Evolutionary conservation across 2,329 filamentous ascomycete genomes (phyloP).

Genomic region (Penicillium sp.): DNA sequence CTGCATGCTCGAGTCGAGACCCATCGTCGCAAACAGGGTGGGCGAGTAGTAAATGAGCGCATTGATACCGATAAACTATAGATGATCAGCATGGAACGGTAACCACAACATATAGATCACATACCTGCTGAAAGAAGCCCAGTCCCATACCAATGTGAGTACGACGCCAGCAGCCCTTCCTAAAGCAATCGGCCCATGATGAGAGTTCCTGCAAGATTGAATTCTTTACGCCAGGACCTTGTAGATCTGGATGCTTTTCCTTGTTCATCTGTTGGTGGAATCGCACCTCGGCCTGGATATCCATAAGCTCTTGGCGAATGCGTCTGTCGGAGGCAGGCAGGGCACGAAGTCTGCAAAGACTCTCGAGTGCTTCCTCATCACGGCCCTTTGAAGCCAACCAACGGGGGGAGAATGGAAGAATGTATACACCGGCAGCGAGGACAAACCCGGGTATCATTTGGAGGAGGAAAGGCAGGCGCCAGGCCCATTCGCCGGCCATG

Average conservation of each 20-base stretch:
- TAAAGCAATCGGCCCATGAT: constrained; percentile 53
- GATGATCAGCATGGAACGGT: constrained; percentile 6
- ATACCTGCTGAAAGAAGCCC: constrained; percentile 58
- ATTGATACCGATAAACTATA: constrained; percentile 52
- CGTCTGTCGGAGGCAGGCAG: constrained; percentile 51
- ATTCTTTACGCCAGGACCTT: constrained; percentile 33
- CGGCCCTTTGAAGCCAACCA: constrained; percentile 52
- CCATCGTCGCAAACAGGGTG: constrained; percentile 56
- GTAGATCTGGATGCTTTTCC: constrained; percentile 41
- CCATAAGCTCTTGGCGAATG: constrained; percentile 52
- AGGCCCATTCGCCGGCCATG: constrained; percentile 49
- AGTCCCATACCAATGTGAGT: constrained; percentile 54
- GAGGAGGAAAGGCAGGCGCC: constrained; percentile 50
- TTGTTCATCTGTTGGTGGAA: constrained; percentile 50
- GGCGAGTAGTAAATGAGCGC: constrained; percentile 62
- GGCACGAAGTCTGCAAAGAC: constrained; percentile 51
- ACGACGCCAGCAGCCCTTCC: constrained; percentile 50
- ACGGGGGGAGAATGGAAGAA: constrained; percentile 57
- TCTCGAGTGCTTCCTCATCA: constrained; percentile 50
- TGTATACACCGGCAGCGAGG: constrained; percentile 38
- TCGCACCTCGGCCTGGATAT: constrained; percentile 54
- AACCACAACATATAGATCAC: background rate
- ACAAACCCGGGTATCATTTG: constrained; percentile 47
- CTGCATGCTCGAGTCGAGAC: constrained; percentile 46
- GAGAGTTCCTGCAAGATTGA: constrained; percentile 50